Evolutionary conservation across 1,284 basidiomycete genomes (phyloP), one percentile per base, ranked within the genome.

Genomic region (Schizophyllum amplum): DNA sequence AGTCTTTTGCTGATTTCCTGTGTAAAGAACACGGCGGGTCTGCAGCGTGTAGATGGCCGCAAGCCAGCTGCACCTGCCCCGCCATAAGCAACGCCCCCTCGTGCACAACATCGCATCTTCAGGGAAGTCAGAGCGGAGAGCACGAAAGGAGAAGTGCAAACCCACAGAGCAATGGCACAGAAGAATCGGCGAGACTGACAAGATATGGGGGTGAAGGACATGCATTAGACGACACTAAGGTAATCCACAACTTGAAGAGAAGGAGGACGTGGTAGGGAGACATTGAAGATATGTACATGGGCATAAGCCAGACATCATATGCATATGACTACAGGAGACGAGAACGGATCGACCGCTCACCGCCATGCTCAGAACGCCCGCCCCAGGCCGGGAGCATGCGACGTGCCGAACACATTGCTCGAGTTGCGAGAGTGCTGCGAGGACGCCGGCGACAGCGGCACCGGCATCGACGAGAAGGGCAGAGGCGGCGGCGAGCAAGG

Each of bases 401-500:
- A n/a, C n/a, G n/a, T n/a, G n/a, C 33, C 33, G 7, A 42, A 42
- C 3, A 42, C 33, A 42, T 17, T 17, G 33, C 33, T 42, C 33
- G 33, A 42, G 33, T 42, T 9, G 33, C 33, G 33, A 9, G 33
- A 42, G 33, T 42, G 33, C 13, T 3, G 2, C 33, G 33, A 42
- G 33, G 33, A 17, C 33, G 17, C 33, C 3, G 33, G 33, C 7
- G 33, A 42, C 13, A 17, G 33, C 33, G 33, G 33, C 13, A 17
- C 3, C 33, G 33, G 13, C 13, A 17, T 42, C 33, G 33, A 42
- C 17, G 33, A 42, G 33, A 4, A 33, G 24, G 60, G 64, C 5
- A 63, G 54, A 17, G 56, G 57, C 33, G 61, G 57, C 20, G 57
- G 51, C n/a, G 57, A 24, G 1, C 55, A 50, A 13, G 64, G 64